Percentiles rank a stretch among this genome's conserved stretches.
These are phyloP conservation scores for Chlorella ohadii DNA, from an alignment of 139 green algal species.

Conservation along the genomic window DNA sequence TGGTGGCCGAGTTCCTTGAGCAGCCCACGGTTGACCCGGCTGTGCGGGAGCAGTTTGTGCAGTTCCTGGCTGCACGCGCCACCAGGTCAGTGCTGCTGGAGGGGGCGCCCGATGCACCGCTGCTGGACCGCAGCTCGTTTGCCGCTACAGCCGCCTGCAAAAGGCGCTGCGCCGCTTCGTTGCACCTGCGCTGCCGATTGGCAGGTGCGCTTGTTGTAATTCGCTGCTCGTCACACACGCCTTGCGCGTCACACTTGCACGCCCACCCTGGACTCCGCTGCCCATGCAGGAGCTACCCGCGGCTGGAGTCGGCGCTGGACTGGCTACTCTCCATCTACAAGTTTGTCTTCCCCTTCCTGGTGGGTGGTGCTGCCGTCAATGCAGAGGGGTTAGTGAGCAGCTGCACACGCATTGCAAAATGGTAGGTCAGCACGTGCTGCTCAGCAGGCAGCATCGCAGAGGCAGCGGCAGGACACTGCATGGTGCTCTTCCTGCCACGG, in stretches of 20 bases:
- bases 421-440: too few relatives aligned
- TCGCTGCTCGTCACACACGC: too few relatives aligned
- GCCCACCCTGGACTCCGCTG: not conserved
- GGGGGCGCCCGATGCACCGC: not conserved
- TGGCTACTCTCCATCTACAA: slow-evolving; percentile 53
- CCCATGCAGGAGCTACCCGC: slow-evolving; percentile 23
- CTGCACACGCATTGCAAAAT: too few relatives aligned
- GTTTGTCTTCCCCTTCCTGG: slow-evolving; percentile 51
- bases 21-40: slow-evolving; percentile 8
- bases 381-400: too few relatives aligned
- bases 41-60: slow-evolving; percentile 11
- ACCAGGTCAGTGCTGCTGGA: not conserved
- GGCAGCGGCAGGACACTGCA: too few relatives aligned
- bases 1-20: slow-evolving; percentile 43
- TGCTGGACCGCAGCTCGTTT: not conserved
- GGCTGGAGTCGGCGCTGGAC: slow-evolving; percentile 41
- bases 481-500: too few relatives aligned
- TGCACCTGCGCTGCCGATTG: too few relatives aligned
- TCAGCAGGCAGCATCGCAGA: too few relatives aligned
- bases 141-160: too few relatives aligned
- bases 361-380: not conserved
- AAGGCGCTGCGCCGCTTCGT: too few relatives aligned
- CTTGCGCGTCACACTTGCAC: too few relatives aligned
- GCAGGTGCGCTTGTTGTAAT: too few relatives aligned
- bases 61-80: slow-evolving; percentile 32